These are phyloP conservation scores for Phytophthora pisi DNA, from an alignment of 352 stramenopile species.

Conservation along the genomic window DNA sequence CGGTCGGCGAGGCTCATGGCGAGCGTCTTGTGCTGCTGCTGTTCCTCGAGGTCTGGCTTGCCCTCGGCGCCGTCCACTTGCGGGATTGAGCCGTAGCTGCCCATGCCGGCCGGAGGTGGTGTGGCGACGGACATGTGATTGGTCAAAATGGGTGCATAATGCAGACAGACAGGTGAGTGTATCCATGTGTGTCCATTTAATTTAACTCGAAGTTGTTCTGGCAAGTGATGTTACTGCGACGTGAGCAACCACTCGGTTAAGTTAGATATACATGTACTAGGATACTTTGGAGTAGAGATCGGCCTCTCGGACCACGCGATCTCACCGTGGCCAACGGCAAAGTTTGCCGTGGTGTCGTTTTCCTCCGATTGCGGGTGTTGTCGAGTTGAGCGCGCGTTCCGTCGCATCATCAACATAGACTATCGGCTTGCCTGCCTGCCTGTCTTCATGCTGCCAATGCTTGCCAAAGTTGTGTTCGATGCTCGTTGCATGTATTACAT, in stretches of 20 bases:
- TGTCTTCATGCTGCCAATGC: not conserved
- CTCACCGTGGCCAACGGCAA: too few relatives aligned
- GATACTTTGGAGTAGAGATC: too few relatives aligned
- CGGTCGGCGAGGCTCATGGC: slow-evolving; percentile 62
- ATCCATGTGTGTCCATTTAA: not conserved
- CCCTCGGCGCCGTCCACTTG: slow-evolving; percentile 28
- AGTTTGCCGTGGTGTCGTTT: not conserved
- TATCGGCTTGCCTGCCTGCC: not conserved
- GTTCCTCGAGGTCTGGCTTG: slow-evolving; percentile 29
- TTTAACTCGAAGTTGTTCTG: not conserved
- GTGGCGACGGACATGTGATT: slow-evolving; percentile 23
- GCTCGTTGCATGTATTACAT: not conserved
- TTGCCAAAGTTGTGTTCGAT: not conserved
- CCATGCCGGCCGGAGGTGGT: slow-evolving; percentile 19
- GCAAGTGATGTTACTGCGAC: not conserved
- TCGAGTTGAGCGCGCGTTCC: not conserved
- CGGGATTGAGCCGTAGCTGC: slow-evolving; percentile 39
- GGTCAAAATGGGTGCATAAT: slow-evolving; percentile 24
- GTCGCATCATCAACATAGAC: slow-evolving; percentile 17
- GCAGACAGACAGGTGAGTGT: not conserved
- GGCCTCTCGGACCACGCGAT: too few relatives aligned
- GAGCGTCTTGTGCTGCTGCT: slow-evolving; percentile 5
- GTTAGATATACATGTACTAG: too few relatives aligned
- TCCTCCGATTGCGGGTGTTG: slow-evolving; percentile 12
- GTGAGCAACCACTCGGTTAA: not conserved